Conservation (phyloP, 495 filamentous ascomycete genomes). For the Daldinia concentrica region DNA sequence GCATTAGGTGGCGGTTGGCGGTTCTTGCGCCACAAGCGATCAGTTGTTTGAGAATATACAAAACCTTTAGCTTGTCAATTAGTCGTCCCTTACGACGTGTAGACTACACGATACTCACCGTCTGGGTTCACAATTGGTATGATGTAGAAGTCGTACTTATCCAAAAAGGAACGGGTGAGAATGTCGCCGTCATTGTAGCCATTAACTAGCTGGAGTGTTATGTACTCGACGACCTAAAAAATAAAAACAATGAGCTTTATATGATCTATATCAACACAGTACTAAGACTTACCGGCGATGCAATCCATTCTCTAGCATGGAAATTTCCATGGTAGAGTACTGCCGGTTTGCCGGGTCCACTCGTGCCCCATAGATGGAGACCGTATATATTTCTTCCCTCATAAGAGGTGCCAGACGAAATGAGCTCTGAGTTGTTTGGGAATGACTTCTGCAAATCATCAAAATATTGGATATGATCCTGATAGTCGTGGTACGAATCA, state of each 20-base stretch:
- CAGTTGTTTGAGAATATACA: background rate
- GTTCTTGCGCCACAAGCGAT: background rate
- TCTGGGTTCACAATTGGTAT: background rate
- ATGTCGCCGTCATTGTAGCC: background rate
- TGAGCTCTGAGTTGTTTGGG: conserved; percentile 55
- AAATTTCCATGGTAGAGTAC: conserved; percentile 62
- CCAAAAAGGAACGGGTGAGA: background rate
- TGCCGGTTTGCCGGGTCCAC: conserved; percentile 56
- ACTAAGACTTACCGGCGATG: conserved; percentile 49
- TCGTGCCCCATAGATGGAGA: conserved; percentile 59
- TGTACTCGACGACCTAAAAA: background rate
- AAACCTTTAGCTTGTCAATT: background rate
- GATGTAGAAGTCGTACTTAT: background rate
- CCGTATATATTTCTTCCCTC: conserved; percentile 57
- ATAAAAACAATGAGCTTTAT: background rate
- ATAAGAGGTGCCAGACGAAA: conserved; percentile 55
- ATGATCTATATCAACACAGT: background rate
- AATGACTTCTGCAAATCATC: conserved; percentile 51
- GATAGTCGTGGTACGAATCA: conserved; percentile 57
- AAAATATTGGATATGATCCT: conserved; percentile 57
- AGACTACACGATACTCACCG: background rate
- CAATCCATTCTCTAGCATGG: conserved; percentile 65
- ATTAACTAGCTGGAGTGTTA: background rate
- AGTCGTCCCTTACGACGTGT: background rate
- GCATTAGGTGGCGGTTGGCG: conserved; percentile 48